A percentile compares a stretch with the other conserved stretches of the same genome.
These are phyloP conservation scores for Malus hybrid DNA, from an alignment of 331 rosid species.

Conservation along the genomic window DNA sequence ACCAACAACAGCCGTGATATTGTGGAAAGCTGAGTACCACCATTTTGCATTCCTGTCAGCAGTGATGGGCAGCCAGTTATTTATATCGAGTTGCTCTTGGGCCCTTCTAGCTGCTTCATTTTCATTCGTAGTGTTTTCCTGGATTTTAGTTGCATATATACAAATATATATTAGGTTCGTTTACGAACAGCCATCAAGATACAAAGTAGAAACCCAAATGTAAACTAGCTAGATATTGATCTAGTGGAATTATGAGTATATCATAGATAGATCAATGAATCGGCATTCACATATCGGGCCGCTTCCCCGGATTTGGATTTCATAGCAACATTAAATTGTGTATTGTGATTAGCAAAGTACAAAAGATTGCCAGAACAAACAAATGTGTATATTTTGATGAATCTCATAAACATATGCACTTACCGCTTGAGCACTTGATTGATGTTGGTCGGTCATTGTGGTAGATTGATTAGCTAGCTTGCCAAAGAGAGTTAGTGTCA, in stretches of 20 bases:
- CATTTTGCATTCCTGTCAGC: conserved; percentile 29
- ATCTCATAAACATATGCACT: background rate
- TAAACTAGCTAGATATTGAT: background rate
- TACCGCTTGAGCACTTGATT: background rate
- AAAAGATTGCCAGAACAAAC: background rate
- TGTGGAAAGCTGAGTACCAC: conserved; percentile 38
- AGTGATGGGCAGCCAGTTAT: conserved; percentile 30
- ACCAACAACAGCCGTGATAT: conserved; percentile 32
- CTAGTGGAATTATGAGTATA: background rate
- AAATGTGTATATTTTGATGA: background rate
- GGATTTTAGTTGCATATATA: background rate
- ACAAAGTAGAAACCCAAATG: background rate
- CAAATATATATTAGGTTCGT: no score
- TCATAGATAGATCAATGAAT: background rate
- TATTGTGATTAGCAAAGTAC: background rate
- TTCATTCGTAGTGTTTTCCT: background rate
- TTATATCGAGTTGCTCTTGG: background rate
- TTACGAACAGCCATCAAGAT: background rate
- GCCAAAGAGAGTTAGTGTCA: no score
- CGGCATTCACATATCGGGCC: background rate
- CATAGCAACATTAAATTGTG: background rate
- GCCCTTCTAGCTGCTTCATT: background rate
- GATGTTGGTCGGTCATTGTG: background rate
- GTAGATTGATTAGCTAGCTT: background rate
- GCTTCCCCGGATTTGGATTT: background rate